Percentiles rank a stretch among this genome's conserved stretches.
phyloP scores from a whole-genome alignment of 1,139 yeast species.

The Candida neerlandica region DNA sequence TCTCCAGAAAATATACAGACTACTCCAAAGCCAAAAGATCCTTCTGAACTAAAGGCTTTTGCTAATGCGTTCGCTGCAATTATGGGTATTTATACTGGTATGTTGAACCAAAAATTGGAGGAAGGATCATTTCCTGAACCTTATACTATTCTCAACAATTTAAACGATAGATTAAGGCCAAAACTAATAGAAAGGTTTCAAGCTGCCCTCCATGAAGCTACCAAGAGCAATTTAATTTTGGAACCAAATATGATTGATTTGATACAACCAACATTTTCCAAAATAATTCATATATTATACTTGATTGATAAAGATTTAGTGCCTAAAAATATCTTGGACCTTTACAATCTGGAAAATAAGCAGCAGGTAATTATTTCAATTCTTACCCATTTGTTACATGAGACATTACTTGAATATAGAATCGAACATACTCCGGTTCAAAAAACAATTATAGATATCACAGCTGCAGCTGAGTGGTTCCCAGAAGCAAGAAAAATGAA shows the following conservation, averaged over 20 bases:
- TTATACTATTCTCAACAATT: constrained; percentile 12
- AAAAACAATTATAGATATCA: constrained; percentile 44
- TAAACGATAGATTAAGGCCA: background rate
- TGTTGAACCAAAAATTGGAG: background rate
- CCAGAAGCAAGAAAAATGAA: constrained; percentile 83
- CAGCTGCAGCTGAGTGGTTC: constrained; percentile 83
- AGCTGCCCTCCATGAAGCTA: background rate
- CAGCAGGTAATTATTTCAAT: constrained; percentile 23
- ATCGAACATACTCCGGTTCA: constrained; percentile 20
- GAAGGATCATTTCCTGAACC: constrained; percentile 8
- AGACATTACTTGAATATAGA: constrained; percentile 21
- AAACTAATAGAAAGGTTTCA: constrained; percentile 1
- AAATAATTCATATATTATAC: constrained; percentile 22
- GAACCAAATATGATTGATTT: constrained; percentile 23
- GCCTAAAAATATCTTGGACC: constrained; percentile 24
- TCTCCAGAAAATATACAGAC: too few species aligned
- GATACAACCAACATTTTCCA: constrained; percentile 32
- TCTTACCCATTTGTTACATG: constrained; percentile 28
- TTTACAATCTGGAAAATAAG: constrained; percentile 21
- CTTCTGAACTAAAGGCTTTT: too few species aligned
- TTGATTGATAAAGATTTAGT: constrained; percentile 21
- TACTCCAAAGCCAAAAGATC: too few species aligned
- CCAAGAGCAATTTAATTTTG: background rate
- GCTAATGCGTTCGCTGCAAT: too few species aligned
- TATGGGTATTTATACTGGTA: too few species aligned